These are phyloP conservation scores for Trichophyton rubrum DNA, from an alignment of 2,329 filamentous ascomycete genomes.

Conservation along the genomic window DNA sequence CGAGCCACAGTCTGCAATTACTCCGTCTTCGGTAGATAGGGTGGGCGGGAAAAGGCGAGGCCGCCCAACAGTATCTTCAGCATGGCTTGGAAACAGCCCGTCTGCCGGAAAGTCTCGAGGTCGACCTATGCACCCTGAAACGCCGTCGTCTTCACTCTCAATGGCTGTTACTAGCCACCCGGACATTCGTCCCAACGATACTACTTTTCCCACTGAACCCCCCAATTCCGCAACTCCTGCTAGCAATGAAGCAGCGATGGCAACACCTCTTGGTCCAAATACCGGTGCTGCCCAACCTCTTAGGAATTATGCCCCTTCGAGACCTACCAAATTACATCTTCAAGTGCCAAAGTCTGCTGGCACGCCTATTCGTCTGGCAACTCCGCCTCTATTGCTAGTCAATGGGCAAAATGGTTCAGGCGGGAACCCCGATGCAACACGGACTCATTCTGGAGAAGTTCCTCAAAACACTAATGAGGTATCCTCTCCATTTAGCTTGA, in stretches of 20 bases:
- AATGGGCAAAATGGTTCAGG: slow-evolving; percentile 11
- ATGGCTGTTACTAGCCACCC: neutral
- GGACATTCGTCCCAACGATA: neutral
- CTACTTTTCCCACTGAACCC: neutral
- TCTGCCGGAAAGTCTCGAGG: slow-evolving; percentile 61
- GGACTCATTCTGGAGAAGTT: neutral
- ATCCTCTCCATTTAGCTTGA: slow-evolving; percentile 11
- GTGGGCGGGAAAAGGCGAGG: slow-evolving; percentile 45
- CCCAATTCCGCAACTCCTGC: neutral
- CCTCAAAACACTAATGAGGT: neutral
- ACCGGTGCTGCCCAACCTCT: slow-evolving; percentile 16
- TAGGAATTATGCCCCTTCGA: slow-evolving; percentile 15
- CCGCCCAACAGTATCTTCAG: slow-evolving; percentile 78
- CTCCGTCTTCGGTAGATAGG: slow-evolving; percentile 43
- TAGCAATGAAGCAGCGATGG: neutral
- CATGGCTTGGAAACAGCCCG: slow-evolving; percentile 58
- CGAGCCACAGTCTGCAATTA: slow-evolving; percentile 60
- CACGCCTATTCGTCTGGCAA: slow-evolving; percentile 31
- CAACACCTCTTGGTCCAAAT: slow-evolving; percentile 30
- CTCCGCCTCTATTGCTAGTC: slow-evolving; percentile 30
- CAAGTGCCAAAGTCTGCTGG: slow-evolving; percentile 32
- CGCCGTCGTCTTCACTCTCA: neutral
- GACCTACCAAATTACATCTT: slow-evolving; percentile 31
- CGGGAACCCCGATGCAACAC: neutral
- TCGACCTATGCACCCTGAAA: slow-evolving; percentile 46